phyloP scores from a whole-genome alignment of 805 yeast species.

The Yarrowia bubula region DNA sequence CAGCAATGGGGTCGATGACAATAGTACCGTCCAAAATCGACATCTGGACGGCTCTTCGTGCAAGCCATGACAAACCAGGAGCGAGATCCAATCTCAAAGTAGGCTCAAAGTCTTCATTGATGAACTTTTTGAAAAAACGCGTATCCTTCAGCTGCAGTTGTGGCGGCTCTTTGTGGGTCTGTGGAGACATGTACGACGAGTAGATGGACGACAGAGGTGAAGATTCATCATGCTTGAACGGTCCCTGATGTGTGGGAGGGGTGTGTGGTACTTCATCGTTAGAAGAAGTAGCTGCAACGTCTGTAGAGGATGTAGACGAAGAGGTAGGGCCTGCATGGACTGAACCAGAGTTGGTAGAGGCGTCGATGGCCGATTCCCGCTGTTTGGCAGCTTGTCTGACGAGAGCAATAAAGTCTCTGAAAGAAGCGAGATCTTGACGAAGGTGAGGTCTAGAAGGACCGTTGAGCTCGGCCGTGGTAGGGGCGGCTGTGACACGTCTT shows the following conservation, averaged over 20 bases:
- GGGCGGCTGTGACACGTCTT: background rate
- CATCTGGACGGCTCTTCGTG: constrained; percentile 58
- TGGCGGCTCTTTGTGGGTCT: constrained; percentile 16
- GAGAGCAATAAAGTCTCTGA: constrained; percentile 23
- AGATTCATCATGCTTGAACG: constrained; percentile 20
- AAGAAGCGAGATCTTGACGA: constrained; percentile 26
- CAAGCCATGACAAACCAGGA: constrained; percentile 62
- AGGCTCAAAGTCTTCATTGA: constrained; percentile 79
- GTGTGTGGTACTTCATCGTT: constrained; percentile 15
- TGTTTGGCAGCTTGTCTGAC: constrained; percentile 16
- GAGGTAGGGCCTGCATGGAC: constrained; percentile 8
- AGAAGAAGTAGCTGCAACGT: background rate
- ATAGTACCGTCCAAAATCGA: constrained; percentile 78
- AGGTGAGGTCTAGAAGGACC: constrained; percentile 21
- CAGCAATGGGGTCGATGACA: constrained; percentile 80
- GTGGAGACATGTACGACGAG: constrained; percentile 24
- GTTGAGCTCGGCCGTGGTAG: background rate
- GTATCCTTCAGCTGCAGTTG: constrained; percentile 45
- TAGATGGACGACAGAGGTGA: constrained; percentile 25
- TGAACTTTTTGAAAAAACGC: constrained; percentile 60
- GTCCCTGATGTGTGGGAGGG: constrained; percentile 14
- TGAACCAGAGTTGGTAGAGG: background rate
- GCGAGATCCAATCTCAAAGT: constrained; percentile 62
- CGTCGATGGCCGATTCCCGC: background rate
- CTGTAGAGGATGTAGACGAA: constrained; percentile 3